Evolutionary conservation across 2,329 filamentous ascomycete genomes (phyloP).

Genomic region (Ophiostoma ips): DNA sequence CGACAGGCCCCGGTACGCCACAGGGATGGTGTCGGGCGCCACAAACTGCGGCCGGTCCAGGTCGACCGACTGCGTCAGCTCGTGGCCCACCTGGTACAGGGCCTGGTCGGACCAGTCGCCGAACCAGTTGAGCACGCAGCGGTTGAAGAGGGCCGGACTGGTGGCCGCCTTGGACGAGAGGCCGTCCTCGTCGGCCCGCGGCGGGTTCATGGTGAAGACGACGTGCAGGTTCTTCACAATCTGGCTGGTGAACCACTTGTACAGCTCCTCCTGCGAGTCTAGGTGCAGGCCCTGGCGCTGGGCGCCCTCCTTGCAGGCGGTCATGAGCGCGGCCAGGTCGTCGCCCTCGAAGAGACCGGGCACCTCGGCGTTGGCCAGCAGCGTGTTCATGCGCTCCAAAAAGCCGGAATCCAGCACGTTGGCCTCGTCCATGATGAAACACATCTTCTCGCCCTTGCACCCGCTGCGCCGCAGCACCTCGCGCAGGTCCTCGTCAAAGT

Average conservation of each 20-base stretch:
- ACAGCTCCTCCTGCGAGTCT: constrained; percentile 97
- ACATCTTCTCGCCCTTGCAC: constrained; percentile 98
- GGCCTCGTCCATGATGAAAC: constrained; percentile 99
- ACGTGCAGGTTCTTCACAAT: constrained; percentile 98
- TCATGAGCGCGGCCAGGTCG: constrained; percentile 96
- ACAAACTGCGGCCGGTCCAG: constrained; percentile 76
- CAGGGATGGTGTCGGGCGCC: constrained; percentile 80
- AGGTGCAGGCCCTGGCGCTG: constrained; percentile 89
- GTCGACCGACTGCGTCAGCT: constrained; percentile 92
- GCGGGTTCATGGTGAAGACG: constrained; percentile 99
- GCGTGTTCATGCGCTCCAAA: constrained; percentile 96
- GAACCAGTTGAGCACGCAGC: constrained; percentile 99
- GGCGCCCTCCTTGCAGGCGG: constrained; percentile 94
- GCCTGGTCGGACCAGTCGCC: constrained; percentile 99
- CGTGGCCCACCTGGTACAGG: constrained; percentile 90
- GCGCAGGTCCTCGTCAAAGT: constrained; percentile 95
- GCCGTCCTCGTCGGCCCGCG: constrained; percentile 85
- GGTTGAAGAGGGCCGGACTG: constrained; percentile 95
- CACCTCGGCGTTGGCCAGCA: constrained; percentile 98
- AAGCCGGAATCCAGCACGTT: constrained; percentile 98
- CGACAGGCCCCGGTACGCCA: constrained; percentile 74
- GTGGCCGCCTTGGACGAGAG: constrained; percentile 93
- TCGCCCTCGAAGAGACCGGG: constrained; percentile 98
- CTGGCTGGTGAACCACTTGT: constrained; percentile 99
- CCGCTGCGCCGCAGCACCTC: constrained; percentile 87